These are phyloP conservation scores for Usnea hakonensis DNA, from an alignment of 495 filamentous ascomycete species.

Conservation along the genomic window DNA sequence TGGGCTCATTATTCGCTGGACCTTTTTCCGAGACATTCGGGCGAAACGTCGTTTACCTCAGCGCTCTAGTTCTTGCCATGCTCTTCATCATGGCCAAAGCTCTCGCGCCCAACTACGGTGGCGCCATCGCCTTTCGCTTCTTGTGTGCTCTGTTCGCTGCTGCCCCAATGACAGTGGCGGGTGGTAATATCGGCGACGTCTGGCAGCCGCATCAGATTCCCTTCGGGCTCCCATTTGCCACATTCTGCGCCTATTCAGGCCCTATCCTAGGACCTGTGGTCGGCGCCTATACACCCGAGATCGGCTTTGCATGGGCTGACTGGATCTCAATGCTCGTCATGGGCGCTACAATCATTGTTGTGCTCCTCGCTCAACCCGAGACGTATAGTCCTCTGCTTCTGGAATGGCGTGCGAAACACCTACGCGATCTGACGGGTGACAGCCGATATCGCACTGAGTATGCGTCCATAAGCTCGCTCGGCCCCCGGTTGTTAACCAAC, in stretches of 20 bases:
- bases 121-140: background rate
- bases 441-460: conserved; percentile 28
- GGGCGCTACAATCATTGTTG: conserved; percentile 35
- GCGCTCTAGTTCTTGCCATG: background rate
- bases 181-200: conserved; percentile 28
- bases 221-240: conserved; percentile 38
- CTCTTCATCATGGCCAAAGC: background rate
- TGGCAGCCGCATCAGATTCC: conserved; percentile 42
- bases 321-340: conserved; percentile 45
- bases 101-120: background rate
- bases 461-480: background rate
- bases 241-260: conserved; percentile 37
- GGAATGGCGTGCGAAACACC: conserved; percentile 40
- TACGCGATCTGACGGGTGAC: conserved; percentile 40
- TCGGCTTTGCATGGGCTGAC: conserved; percentile 42
- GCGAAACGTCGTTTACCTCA: background rate
- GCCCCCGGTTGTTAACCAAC: conserved; percentile 44
- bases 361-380: conserved; percentile 28
- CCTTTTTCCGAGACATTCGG: background rate
- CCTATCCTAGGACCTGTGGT: conserved; percentile 39
- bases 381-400: conserved; percentile 43
- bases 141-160: background rate
- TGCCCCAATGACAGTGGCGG: background rate
- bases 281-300: conserved; percentile 38
- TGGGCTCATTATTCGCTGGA: background rate